Base-by-base conservation (phyloP, 345 rosid genomes). In the Camelina laxa region DNA sequence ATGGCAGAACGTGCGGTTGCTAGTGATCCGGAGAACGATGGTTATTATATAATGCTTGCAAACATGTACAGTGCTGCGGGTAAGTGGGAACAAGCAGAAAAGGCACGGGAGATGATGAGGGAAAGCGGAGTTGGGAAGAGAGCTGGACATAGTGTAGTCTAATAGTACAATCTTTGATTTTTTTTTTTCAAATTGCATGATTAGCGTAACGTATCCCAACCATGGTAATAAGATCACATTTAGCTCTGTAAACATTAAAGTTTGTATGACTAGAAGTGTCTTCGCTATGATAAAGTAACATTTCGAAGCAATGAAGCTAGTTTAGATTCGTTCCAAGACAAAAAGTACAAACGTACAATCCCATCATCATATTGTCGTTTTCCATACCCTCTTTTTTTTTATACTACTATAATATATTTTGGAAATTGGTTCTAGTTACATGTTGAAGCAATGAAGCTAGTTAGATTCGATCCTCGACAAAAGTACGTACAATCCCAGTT, bases 61-160 rank as follows among this genome's bases (percentile, higher is more conserved):
- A 85, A 87, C 69, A 84, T 90, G 91, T 88, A 86, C 62, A 82
- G 83, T 67, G 87, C 88, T 9, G 80, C 80, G 41, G 89, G 91
- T 47, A 80, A 67, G 45, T 87, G 96, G 92, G 85, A 83, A 60
- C 74, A 84, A 50, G 92, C 88, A 4, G 86, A 85, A 67, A 69
- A 57, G 69, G 77, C 81, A 21, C 75, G 96, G 73, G 79, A 79
- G 72, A 45, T 71, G 79, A 84, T 90, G 92, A 90, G 67, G 51
- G 83, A 82, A 80, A 75, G 65, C 13, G 84, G 87, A 6, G 73
- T 86, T 24, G 86, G 17, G 39, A 90, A 85, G 85, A 82, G 31
- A 76, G 82, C 84, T 69, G 90, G 86, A 31, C 85, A 88, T 82
- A 87, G 91, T 82, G 73, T 82, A 17, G 64, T 77, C 17, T 84